Percentiles rank a stretch among this genome's conserved stretches.
phyloP scores from a whole-genome alignment of 129 eudicot genomes.

The Escallonia herrerae region DNA sequence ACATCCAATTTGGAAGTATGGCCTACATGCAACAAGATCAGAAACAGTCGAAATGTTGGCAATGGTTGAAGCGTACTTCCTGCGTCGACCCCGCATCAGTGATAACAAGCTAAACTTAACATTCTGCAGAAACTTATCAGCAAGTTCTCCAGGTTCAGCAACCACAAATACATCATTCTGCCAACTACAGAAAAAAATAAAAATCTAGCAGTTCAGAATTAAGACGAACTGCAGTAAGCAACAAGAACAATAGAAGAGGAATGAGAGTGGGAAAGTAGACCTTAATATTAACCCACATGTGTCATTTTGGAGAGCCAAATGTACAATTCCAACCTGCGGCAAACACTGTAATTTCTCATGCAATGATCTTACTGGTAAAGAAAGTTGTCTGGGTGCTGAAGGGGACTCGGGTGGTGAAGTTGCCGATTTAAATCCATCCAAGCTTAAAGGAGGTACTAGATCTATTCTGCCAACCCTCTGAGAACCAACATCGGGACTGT shows the following conservation, averaged over 20 bases:
- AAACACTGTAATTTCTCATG: slow-evolving; percentile 68
- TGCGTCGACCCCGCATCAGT: slow-evolving; percentile 65
- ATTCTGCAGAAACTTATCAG: slow-evolving; percentile 88
- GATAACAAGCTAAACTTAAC: slow-evolving; percentile 75
- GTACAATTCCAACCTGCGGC: slow-evolving; percentile 86
- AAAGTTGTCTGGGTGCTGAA: slow-evolving; percentile 54
- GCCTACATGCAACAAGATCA: slow-evolving; percentile 82
- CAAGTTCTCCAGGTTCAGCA: slow-evolving; percentile 98
- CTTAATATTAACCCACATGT: slow-evolving; percentile 77
- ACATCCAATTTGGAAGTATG: slow-evolving; percentile 90
- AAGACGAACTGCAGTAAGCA: slow-evolving; percentile 1
- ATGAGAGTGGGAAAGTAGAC: slow-evolving; percentile 22
- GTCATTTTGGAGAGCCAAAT: slow-evolving; percentile 87
- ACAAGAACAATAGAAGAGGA: not conserved
- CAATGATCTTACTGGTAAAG: slow-evolving; percentile 56
- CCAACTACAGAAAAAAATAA: slow-evolving; percentile 49
- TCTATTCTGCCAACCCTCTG: slow-evolving; percentile 70
- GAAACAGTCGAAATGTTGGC: slow-evolving; percentile 72
- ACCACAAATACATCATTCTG: slow-evolving; percentile 99
- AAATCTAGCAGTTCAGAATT: slow-evolving; percentile 13
- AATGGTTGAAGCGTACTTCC: slow-evolving; percentile 63
- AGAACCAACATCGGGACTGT: slow-evolving; percentile 76
- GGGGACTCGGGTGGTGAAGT: slow-evolving; percentile 89
- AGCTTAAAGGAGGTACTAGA: slow-evolving; percentile 85
- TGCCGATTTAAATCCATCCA: slow-evolving; percentile 67